phyloP scores from a whole-genome alignment of 78 protist genomes.

The Dictyostelium purpureum region DNA sequence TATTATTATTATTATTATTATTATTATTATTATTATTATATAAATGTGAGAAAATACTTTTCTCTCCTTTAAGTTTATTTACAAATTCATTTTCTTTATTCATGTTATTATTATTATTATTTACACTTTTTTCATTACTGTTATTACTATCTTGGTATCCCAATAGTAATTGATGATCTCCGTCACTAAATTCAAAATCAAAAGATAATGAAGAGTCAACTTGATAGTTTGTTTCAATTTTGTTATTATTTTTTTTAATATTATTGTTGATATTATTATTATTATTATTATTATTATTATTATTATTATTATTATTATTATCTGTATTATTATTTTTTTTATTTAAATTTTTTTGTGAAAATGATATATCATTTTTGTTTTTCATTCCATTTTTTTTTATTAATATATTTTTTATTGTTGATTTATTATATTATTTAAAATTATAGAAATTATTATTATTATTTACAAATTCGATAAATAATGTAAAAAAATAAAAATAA shows the following conservation, averaged over 20 bases:
- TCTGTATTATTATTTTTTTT: background rate
- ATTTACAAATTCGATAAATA: too few species aligned
- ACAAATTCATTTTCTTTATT: too few species aligned
- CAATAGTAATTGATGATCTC: background rate
- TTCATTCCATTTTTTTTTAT: too few species aligned
- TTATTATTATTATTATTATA: too few species aligned
- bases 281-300: background rate
- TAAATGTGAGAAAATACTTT: background rate
- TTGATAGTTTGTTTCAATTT: background rate
- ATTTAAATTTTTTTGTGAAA: too few species aligned
- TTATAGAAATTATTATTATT: too few species aligned
- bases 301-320: background rate
- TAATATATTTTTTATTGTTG: too few species aligned
- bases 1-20: too few species aligned
- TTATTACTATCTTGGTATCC: background rate
- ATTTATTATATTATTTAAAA: too few species aligned
- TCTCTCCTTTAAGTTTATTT: too few species aligned
- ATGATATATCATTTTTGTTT: too few species aligned
- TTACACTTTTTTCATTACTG: background rate
- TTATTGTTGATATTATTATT: background rate
- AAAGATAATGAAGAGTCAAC: background rate
- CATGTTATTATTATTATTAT: background rate
- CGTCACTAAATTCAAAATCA: background rate
- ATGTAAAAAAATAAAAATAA: too few species aligned
- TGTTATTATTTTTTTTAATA: background rate